Evolutionary conservation across 2,329 filamentous ascomycete genomes (phyloP).

Genomic region (Cryphonectria nitschkei): DNA sequence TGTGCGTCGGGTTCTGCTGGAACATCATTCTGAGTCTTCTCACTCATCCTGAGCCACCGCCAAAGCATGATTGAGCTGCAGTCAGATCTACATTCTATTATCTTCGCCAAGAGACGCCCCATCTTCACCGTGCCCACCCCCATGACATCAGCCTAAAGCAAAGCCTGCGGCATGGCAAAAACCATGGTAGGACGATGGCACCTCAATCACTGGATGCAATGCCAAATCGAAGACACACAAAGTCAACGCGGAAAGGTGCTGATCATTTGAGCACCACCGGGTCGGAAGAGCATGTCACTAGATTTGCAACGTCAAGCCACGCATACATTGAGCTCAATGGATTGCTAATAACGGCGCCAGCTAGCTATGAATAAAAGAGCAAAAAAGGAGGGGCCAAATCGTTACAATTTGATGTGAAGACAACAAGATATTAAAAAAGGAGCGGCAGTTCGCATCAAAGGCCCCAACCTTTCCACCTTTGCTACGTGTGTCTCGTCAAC

Average conservation of each 20-base stretch:
- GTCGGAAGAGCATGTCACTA: not conserved
- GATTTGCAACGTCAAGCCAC: not conserved
- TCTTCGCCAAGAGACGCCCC: not conserved
- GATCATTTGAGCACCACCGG: not conserved
- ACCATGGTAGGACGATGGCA: not conserved
- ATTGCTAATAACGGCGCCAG: constrained; percentile 2
- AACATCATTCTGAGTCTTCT: constrained; percentile 34
- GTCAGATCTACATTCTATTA: not conserved
- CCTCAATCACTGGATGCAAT: not conserved
- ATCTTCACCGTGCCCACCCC: not conserved
- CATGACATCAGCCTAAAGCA: not conserved
- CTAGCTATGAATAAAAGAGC: constrained; percentile 8
- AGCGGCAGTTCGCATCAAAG: constrained; percentile 9
- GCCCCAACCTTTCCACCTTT: not conserved
- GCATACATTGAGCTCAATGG: constrained; percentile 19
- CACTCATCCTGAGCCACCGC: constrained; percentile 26
- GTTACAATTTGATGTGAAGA: constrained; percentile 4
- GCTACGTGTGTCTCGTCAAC: not conserved
- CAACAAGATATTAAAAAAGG: constrained; percentile 12
- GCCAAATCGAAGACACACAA: not conserved
- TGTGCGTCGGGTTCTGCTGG: constrained; percentile 36
- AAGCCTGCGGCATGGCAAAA: not conserved
- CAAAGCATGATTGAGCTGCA: constrained; percentile 21
- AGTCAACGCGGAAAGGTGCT: not conserved
- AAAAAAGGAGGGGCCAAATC: not conserved